Base-by-base conservation (phyloP, 176 grass and related monocot species). In the Zea luxurians region DNA sequence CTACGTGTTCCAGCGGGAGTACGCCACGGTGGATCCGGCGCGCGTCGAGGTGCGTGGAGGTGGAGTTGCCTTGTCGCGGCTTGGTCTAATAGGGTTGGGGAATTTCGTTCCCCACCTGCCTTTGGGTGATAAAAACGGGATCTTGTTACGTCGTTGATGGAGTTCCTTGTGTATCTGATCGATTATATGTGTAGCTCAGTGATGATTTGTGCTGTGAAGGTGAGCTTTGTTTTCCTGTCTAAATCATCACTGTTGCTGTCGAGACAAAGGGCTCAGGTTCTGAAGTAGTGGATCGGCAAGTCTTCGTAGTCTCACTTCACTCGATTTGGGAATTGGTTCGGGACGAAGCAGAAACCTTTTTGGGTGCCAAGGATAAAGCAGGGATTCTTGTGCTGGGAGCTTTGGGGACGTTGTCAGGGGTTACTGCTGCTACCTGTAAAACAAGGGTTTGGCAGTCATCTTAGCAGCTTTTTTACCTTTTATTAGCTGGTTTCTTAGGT, bases 1-100 rank as follows among this genome's bases (percentile, higher is more conserved):
- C 1, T 99, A 95, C 80, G 83, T 99, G 20, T 92, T 94, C 83
- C 90, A 99, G 89, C 75, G 88, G 81, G 92, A 99, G 81, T 95
- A 81, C 68, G 96, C 92, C 83, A 95, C 96, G 10, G 92, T 94
- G 13, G 88, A 98, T 84, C 89, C 89, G 15, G 66, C 83, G 64
- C 66, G 81, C 77, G 86, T 94, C 81, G 70, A 95, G 86, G 92
- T 98, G 80, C 50, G 38, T 7, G 6, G 52, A 46, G 41, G 11
- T 21, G 5, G 10, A 0, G 60, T 8, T 10, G 8, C 41, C n/a
- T 4, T 64, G 37, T 76, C 12, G 48, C 48, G 34, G 37, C 10
- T 65, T 4, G 66, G 60, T 79, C 41, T 10, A 17, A 20, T 45
- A 18, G 47, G 12, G 44, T 13, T 9, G 42, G 37, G 55, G 62